Evolutionary conservation across 441 rosid species (phyloP).

Genomic region (Corymbia citriodora): DNA sequence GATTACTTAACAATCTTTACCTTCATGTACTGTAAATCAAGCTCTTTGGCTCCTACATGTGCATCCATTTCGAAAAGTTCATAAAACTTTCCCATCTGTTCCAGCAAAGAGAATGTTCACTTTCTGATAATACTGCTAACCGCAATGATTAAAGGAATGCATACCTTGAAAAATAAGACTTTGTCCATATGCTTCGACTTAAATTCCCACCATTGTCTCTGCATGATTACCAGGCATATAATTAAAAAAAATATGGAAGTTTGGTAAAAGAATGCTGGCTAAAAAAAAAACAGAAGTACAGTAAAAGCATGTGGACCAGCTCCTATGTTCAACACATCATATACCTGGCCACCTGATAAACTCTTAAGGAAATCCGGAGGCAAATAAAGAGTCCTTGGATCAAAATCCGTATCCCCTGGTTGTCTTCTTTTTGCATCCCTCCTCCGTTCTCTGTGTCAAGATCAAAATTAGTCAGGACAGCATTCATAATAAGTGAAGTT

Average conservation of each 20-base stretch:
- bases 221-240: constrained; percentile 15
- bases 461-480: constrained; percentile 10
- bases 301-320: neutral
- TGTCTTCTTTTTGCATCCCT: constrained; percentile 66
- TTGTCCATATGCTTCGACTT: constrained; percentile 99
- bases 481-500: neutral
- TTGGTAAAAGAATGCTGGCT: neutral
- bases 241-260: constrained; percentile 1
- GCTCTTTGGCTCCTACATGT: constrained; percentile 92
- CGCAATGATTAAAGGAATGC: neutral
- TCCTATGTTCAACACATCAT: neutral
- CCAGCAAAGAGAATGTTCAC: constrained; percentile 7
- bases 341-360: constrained; percentile 89
- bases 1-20: constrained; percentile 28
- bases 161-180: constrained; percentile 96
- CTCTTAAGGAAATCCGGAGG: constrained; percentile 78
- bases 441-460: constrained; percentile 44
- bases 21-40: constrained; percentile 98
- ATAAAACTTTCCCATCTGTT: constrained; percentile 98
- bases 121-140: neutral
- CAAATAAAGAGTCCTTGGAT: constrained; percentile 81
- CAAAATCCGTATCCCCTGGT: constrained; percentile 75
- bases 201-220: constrained; percentile 99
- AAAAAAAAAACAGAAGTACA: neutral
- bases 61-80: constrained; percentile 99